Conservation (phyloP, 345 rosid genomes). For the Salix udensis region DNA sequence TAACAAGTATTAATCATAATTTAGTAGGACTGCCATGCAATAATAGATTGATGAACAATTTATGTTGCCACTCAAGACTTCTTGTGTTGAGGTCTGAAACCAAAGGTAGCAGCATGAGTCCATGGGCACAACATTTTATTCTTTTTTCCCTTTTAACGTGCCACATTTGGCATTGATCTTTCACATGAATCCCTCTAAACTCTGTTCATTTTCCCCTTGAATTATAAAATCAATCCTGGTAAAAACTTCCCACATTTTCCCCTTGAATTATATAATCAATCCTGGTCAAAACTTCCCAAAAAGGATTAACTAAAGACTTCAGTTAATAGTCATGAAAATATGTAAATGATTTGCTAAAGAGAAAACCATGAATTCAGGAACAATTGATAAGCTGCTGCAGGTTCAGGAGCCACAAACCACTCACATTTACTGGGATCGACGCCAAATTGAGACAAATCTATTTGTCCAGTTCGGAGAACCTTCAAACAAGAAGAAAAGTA, state of each 20-base stretch:
- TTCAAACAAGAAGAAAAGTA: slow-evolving; percentile 24
- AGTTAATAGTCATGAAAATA: not conserved
- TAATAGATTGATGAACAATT: too few relatives aligned
- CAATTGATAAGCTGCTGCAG: not conserved
- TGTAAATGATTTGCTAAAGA: not conserved
- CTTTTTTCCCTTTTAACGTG: too few relatives aligned
- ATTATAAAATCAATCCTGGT: not conserved
- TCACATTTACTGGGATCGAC: slow-evolving; percentile 86
- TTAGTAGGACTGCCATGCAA: too few relatives aligned
- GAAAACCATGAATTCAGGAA: not conserved
- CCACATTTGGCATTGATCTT: not conserved
- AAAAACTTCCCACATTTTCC: not conserved
- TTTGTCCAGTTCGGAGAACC: slow-evolving; percentile 96
- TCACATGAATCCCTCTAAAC: not conserved
- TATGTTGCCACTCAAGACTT: too few relatives aligned
- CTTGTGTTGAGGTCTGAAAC: too few relatives aligned
- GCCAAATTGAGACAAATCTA: slow-evolving; percentile 91
- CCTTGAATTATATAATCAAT: not conserved
- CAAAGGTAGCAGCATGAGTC: too few relatives aligned
- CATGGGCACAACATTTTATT: too few relatives aligned
- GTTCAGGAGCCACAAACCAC: slow-evolving; percentile 19
- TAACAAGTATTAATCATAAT: not conserved
- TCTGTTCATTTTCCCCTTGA: not conserved
- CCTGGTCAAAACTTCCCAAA: not conserved
- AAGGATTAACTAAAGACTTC: not conserved